Base-by-base conservation (phyloP, 2,329 filamentous ascomycete genomes). In the Fusarium sp. region DNA sequence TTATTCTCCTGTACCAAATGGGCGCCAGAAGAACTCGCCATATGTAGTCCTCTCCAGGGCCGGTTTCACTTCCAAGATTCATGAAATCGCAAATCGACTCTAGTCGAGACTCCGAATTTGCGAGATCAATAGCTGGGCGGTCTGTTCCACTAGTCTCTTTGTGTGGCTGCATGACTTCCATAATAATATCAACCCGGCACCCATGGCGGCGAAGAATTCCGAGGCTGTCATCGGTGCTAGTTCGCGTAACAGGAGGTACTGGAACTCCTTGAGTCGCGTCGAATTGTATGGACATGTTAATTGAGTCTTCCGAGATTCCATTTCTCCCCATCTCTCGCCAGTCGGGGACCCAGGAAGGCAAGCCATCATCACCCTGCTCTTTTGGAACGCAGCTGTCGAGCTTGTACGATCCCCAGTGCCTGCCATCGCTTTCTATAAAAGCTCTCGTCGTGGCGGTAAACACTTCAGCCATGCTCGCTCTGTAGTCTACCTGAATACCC, bases 251-350 rank as follows among this genome's bases (percentile, higher is more conserved):
- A 3, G 2, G n/a, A 9, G 56, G 63, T 7, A 31, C 14, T 3
- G 33, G 11, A 10, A 56, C 45, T 4, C 16, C n/a, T 0, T 2
- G 9, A 1, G 57, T 38, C 6, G 68, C 62, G 11, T 52, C 9
- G 11, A 18, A 54, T 14, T 7, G 2, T 8, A 6, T 10, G 1
- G 14, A 3, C 5, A 20, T 16, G 6, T 33, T 29, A 13, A 65
- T 45, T 8, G 11, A 2, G n/a, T 40, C n/a, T 20, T 20, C 31
- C 5, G 9, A 3, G 20, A n/a, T n/a, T 18, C 56, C 63, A 45
- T 4, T 42, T 14, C 16, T 20, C 13, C 67, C 70, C 7, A 65
- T 40, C 6, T 72, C 57, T 7, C 61, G 54, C 67, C 67, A 72
- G 60, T 70, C 67, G 5, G 60, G 50, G 4, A 66, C 64, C 64